Evolutionary conservation across 2,329 filamentous ascomycete genomes (phyloP).

Genomic region (Ophiocordyceps polyrhachis-furcata): DNA sequence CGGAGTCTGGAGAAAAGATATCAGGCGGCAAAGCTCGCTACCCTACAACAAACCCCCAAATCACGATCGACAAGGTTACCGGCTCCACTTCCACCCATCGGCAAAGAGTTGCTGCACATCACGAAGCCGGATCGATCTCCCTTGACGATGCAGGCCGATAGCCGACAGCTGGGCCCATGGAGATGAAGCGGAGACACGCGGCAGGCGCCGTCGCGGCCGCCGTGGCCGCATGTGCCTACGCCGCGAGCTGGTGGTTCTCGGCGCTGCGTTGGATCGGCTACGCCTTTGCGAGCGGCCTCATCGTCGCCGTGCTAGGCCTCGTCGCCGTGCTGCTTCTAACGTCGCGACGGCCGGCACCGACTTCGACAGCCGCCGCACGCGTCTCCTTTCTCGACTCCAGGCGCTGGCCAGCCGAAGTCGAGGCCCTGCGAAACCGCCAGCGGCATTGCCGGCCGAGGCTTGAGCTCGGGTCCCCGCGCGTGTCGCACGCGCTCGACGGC

Average conservation of each 20-base stretch:
- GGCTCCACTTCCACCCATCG: background rate
- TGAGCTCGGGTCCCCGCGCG: conserved; percentile 54
- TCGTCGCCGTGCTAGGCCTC: conserved; percentile 34
- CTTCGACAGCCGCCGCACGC: conserved; percentile 7
- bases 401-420: conserved; percentile 53
- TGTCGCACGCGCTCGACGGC: conserved; percentile 65
- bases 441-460: conserved; percentile 51
- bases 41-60: too few species aligned
- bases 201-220: conserved; percentile 46
- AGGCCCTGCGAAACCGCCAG: conserved; percentile 44
- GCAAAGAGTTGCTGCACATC: background rate
- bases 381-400: conserved; percentile 41
- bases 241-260: conserved; percentile 59
- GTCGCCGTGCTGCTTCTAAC: conserved; percentile 34
- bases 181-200: conserved; percentile 55
- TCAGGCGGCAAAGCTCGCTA: too few species aligned
- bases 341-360: conserved; percentile 29
- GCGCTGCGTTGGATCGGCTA: conserved; percentile 69
- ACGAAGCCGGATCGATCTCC: background rate
- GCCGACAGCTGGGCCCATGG: conserved; percentile 30
- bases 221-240: conserved; percentile 78
- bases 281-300: conserved; percentile 55
- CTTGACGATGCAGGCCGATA: conserved; percentile 12
- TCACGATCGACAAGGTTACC: background rate
- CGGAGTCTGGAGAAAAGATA: too few species aligned